Conservation (phyloP, 2,329 filamentous ascomycete genomes). For the Neocatenulostroma microsporum region DNA sequence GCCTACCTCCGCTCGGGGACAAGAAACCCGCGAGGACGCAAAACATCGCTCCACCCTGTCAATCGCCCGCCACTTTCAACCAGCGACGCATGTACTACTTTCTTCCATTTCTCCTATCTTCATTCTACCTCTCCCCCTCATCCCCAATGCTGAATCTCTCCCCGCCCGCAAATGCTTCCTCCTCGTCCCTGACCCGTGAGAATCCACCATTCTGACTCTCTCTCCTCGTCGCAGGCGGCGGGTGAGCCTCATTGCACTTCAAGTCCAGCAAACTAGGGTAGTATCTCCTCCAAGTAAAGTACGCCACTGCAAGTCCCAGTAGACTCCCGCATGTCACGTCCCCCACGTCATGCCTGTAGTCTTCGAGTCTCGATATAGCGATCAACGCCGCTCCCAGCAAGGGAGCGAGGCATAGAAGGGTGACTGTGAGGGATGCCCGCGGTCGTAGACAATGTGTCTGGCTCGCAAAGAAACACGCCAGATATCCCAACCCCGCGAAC, state of each 20-base stretch:
- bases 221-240: constrained; percentile 24
- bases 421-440: constrained; percentile 48
- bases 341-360: constrained; percentile 58
- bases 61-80: too few relatives aligned
- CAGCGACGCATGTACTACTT: too few relatives aligned
- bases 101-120: too few relatives aligned
- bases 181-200: constrained; percentile 39
- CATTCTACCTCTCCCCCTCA: constrained; percentile 9
- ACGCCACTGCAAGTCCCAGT: constrained; percentile 48
- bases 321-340: constrained; percentile 52
- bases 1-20: too few relatives aligned
- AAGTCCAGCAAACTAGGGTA: constrained; percentile 47
- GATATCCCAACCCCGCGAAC: constrained; percentile 69
- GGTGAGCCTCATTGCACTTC: constrained; percentile 47
- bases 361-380: constrained; percentile 54
- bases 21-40: too few relatives aligned
- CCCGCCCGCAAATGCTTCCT: constrained; percentile 26
- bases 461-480: constrained; percentile 50
- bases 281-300: constrained; percentile 54
- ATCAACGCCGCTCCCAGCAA: constrained; percentile 52
- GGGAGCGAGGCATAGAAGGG: constrained; percentile 49
- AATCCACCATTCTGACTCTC: constrained; percentile 22
- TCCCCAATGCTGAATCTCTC: constrained; percentile 8
- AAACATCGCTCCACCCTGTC: too few relatives aligned
- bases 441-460: constrained; percentile 55